Percentiles rank a stretch among this genome's conserved stretches.
Evolutionary conservation across 2,329 filamentous ascomycete species (phyloP).

Genomic region (Cladophialophora carrionii): DNA sequence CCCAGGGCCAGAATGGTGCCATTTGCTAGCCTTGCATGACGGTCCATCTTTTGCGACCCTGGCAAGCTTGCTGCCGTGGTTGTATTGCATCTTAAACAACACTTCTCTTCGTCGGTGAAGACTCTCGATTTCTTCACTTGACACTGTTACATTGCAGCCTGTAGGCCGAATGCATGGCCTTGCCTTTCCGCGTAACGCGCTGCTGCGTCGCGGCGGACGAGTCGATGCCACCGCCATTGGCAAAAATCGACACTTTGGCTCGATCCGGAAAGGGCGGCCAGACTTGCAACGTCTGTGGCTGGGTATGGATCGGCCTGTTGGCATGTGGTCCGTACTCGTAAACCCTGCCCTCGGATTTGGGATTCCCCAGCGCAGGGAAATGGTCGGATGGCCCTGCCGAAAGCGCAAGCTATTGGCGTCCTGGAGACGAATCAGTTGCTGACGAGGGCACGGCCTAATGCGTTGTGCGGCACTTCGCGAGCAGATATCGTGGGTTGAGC

Average conservation of each 20-base stretch:
- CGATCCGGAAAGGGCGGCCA: not conserved
- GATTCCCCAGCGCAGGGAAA: constrained; percentile 13
- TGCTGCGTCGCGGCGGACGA: constrained; percentile 6
- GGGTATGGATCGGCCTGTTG: constrained; percentile 16
- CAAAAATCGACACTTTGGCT: not conserved
- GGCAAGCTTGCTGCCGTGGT: constrained; percentile 12
- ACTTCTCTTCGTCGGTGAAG: constrained; percentile 3
- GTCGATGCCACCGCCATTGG: constrained; percentile 4
- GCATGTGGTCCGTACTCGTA: not conserved
- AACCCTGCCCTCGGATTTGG: constrained; percentile 17
- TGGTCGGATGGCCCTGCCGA: constrained; percentile 25
- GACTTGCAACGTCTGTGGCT: constrained; percentile 13
- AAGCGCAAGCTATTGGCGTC: constrained; percentile 22
- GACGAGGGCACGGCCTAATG: constrained; percentile 1
- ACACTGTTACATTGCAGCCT: constrained; percentile 16
- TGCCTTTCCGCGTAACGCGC: constrained; percentile 4
- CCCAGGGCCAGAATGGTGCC: not conserved
- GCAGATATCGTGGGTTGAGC: constrained; percentile 5
- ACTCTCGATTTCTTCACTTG: constrained; percentile 2
- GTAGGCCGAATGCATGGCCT: not conserved
- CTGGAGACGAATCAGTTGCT: constrained; percentile 12
- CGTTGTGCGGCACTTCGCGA: constrained; percentile 8
- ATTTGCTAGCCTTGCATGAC: constrained; percentile 13
- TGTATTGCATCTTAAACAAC: constrained; percentile 1
- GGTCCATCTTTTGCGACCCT: not conserved